Evolutionary conservation across 2,329 filamentous ascomycete species (phyloP).

Genomic region (Botryotinia calthae): DNA sequence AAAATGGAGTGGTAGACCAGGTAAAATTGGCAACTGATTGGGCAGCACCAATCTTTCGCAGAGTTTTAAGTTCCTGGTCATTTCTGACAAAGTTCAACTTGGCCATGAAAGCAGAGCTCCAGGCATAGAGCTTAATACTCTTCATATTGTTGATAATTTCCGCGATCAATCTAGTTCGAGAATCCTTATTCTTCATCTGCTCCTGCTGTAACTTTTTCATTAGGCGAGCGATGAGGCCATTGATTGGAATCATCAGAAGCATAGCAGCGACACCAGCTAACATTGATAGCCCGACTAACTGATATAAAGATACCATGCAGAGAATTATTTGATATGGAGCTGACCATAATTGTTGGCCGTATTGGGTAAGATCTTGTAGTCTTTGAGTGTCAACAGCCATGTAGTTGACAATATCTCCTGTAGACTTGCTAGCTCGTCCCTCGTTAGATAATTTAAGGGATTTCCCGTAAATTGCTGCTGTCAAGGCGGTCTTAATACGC

Average conservation of each 20-base stretch:
- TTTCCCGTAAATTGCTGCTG: slow-evolving; percentile 89
- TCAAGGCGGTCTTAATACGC: slow-evolving; percentile 89
- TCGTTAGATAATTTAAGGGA: slow-evolving; percentile 89
- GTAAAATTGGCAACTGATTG: slow-evolving; percentile 96
- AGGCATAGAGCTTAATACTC: slow-evolving; percentile 97
- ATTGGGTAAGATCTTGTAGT: slow-evolving; percentile 91
- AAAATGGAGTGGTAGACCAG: slow-evolving; percentile 95
- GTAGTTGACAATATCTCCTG: slow-evolving; percentile 97
- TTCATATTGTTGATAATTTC: slow-evolving; percentile 99
- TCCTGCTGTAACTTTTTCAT: slow-evolving; percentile 94
- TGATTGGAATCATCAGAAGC: slow-evolving; percentile 96
- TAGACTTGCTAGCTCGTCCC: slow-evolving; percentile 82
- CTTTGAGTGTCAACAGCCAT: slow-evolving; percentile 99
- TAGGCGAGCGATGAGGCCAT: slow-evolving; percentile 83
- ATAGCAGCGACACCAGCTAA: slow-evolving; percentile 92
- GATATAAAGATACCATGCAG: slow-evolving; percentile 94
- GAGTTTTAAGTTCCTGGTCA: slow-evolving; percentile 89
- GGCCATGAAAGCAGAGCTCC: slow-evolving; percentile 96
- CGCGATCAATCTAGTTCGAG: slow-evolving; percentile 87
- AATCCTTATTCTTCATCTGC: slow-evolving; percentile 99
- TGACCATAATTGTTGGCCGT: slow-evolving; percentile 92
- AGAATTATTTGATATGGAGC: slow-evolving; percentile 94
- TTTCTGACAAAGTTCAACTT: slow-evolving; percentile 96
- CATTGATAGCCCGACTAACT: slow-evolving; percentile 93
- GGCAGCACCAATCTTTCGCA: slow-evolving; percentile 92